Evolutionary conservation across 75 land plant species (phyloP).

Genomic region (Selaginella tamariscina): DNA sequence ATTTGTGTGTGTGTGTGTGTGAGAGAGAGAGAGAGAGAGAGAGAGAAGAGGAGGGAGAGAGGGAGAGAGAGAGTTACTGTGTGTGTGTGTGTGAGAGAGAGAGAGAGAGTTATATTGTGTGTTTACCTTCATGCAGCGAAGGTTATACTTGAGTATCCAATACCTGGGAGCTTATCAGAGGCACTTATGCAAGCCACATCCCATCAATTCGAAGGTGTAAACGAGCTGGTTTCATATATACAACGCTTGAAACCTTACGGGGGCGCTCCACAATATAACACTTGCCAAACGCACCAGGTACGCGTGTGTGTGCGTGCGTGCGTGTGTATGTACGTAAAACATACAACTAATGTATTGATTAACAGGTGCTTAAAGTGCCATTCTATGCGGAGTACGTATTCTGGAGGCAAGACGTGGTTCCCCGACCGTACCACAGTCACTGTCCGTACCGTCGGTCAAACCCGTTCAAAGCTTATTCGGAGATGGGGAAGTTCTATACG

Average conservation of each 20-base stretch:
- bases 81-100: too few species aligned
- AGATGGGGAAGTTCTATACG: background rate
- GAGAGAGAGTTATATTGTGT: background rate
- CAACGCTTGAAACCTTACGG: background rate
- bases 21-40: too few species aligned
- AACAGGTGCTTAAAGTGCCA: background rate
- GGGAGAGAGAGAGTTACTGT: too few species aligned
- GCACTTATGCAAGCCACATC: background rate
- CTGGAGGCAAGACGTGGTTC: constrained; percentile 1
- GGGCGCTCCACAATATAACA: background rate
- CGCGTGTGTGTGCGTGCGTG: too few species aligned
- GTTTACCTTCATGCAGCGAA: background rate
- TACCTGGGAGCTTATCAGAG: background rate
- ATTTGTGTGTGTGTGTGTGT: too few species aligned
- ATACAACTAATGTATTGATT: too few species aligned
- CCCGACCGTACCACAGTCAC: background rate
- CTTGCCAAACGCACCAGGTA: background rate
- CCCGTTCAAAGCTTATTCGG: background rate
- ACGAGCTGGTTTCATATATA: background rate
- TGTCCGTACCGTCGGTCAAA: background rate
- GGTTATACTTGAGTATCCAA: background rate
- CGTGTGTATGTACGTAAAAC: too few species aligned
- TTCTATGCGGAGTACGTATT: background rate
- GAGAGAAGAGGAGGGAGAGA: background rate
- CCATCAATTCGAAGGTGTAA: background rate